phyloP scores from a whole-genome alignment of 441 rosid species.

The Hypseocharis bilobata region DNA sequence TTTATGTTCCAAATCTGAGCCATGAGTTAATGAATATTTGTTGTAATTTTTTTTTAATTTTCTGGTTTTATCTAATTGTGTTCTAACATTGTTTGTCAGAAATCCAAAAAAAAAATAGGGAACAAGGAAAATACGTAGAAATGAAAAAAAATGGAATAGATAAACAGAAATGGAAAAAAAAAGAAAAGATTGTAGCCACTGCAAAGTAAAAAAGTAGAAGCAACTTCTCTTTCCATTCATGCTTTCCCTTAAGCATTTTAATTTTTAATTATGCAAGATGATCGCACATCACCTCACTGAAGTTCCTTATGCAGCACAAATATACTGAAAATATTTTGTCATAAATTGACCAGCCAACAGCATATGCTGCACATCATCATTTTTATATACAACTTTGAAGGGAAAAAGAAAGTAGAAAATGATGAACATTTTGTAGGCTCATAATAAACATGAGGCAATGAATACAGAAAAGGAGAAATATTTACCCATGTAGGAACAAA shows the following conservation, averaged over 20 bases:
- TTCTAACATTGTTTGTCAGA: too few species aligned
- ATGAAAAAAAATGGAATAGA: too few species aligned
- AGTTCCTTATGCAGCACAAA: background rate
- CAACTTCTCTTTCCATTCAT: background rate
- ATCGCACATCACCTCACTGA: background rate
- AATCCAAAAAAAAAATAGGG: too few species aligned
- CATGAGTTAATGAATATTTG: too few species aligned
- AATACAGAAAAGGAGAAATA: background rate
- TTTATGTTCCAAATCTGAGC: background rate
- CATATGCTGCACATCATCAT: background rate
- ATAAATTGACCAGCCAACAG: conserved; percentile 1
- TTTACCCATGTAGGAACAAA: conserved; percentile 13
- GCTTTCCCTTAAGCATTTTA: background rate
- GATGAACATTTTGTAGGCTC: background rate
- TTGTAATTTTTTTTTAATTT: too few species aligned
- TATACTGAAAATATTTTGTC: background rate
- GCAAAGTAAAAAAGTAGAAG: background rate
- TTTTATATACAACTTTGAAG: background rate
- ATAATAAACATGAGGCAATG: background rate
- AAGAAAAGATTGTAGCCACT: background rate
- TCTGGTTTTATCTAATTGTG: too few species aligned
- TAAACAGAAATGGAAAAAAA: background rate
- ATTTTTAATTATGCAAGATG: background rate
- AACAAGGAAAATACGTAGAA: too few species aligned
- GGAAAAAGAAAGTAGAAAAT: background rate